These are phyloP conservation scores for Debaryomyces coudertii DNA, from an alignment of 1,139 yeast genomes.

Conservation along the genomic window DNA sequence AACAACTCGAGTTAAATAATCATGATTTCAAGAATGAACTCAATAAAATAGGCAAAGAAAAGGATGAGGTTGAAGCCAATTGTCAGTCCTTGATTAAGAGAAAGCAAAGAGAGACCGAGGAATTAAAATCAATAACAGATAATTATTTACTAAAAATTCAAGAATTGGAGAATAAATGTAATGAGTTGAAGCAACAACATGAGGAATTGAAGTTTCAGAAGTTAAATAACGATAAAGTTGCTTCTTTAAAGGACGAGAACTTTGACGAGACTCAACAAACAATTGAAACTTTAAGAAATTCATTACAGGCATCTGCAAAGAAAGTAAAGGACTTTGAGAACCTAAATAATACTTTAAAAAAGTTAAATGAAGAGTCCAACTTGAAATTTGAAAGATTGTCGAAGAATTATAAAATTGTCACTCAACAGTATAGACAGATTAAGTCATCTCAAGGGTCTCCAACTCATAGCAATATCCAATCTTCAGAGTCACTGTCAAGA, in stretches of 20 bases:
- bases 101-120: constrained; percentile 56
- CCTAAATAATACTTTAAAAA: constrained; percentile 59
- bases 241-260: constrained; percentile 23
- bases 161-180: constrained; percentile 47
- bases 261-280: constrained; percentile 33
- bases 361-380: constrained; percentile 67
- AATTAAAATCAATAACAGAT: constrained; percentile 35
- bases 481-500: constrained; percentile 3
- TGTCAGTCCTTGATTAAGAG: constrained; percentile 50
- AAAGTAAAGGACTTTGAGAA: constrained; percentile 60
- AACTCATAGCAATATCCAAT: constrained; percentile 7
- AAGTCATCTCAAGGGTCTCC: constrained; percentile 15
- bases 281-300: constrained; percentile 52
- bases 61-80: constrained; percentile 58
- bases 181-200: constrained; percentile 25
- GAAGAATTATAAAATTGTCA: constrained; percentile 63
- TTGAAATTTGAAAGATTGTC: constrained; percentile 67
- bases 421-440: constrained; percentile 56
- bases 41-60: constrained; percentile 54
- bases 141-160: constrained; percentile 31
- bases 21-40: constrained; percentile 34
- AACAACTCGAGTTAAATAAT: constrained; percentile 51
- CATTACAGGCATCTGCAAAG: constrained; percentile 53
- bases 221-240: not conserved
- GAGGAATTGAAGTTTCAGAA: constrained; percentile 20